Evolutionary conservation across 2,329 filamentous ascomycete species (phyloP), one percentile per base, ranked within the genome.

Genomic region (Fusarium dlaminii): DNA sequence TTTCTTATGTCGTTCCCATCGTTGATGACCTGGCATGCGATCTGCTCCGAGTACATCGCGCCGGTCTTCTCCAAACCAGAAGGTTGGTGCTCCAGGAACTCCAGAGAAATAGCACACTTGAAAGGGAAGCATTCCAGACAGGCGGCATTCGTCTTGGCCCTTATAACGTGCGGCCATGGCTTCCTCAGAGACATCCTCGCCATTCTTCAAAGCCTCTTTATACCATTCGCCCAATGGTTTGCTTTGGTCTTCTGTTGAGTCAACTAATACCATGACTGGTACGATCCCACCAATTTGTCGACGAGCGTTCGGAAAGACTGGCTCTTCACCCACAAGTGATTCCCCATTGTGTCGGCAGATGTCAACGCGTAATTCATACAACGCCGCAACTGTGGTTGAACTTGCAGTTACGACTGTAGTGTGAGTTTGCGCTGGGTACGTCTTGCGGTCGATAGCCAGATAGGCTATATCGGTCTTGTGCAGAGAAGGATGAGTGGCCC

Each of bases 51-150:
- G 74, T 20, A 78, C 77, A 30, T 78, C 77, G 32, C 77, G 49
- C 14, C 77, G 64, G 59, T 78, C 77, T 42, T 78, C 77, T 17
- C 77, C 77, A 54, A 78, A 78, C 77, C 77, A 78, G 29, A 77
- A 55, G 14, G 36, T 54, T 11, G 67, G 34, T 40, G 56, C 59
- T 9, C 74, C 75, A 17, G 74, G 77, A 13, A 63, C 74, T 39
- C 70, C 63, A 6, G 74, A 63, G 29, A 63, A 68, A 45, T 78
- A 79, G 68, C 77, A 79, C 39, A 77, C 77, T 34, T 79, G 75
- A 30, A 78, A 78, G 1, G 77, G 77, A 32, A 78, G 67, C 64
- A 78, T 71, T 5, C 77, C 77, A 1, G 77, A 78, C 14, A 78
- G 57, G 7, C 77, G 77, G 11, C 61, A 56, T 15, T 78, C 75